Percentiles rank a stretch among this genome's conserved stretches.
Evolutionary conservation across 2,329 filamentous ascomycete species (phyloP).

Genomic region (Tolypocladium tropicale): DNA sequence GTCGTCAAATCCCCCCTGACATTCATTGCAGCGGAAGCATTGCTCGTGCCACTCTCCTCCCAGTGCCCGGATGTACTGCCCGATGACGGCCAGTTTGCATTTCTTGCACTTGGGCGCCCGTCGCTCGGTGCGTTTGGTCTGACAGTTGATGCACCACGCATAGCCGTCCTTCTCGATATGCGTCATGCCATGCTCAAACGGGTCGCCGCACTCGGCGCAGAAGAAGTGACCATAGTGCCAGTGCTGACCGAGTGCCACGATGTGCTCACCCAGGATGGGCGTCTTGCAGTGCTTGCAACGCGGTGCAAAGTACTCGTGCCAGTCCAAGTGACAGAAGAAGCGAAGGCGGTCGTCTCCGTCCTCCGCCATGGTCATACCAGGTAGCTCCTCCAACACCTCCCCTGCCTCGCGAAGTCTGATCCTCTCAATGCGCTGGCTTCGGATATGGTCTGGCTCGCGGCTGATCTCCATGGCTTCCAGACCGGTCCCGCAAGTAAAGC

Average conservation of each 20-base stretch:
- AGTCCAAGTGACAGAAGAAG: conserved; percentile 98
- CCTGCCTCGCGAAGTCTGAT: conserved; percentile 52
- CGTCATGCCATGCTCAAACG: conserved; percentile 63
- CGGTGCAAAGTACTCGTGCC: conserved; percentile 88
- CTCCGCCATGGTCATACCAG: conserved; percentile 53
- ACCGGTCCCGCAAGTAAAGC: conserved; percentile 74
- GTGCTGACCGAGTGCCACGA: conserved; percentile 86
- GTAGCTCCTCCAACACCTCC: conserved; percentile 50
- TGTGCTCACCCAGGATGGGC: conserved; percentile 89
- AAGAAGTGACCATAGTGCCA: conserved; percentile 99
- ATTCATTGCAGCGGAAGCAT: conserved; percentile 74
- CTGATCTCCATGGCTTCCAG: conserved; percentile 96
- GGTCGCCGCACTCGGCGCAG: conserved; percentile 96
- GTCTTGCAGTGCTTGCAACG: conserved; percentile 94
- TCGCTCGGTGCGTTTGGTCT: conserved; percentile 83
- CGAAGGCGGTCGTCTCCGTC: conserved; percentile 65
- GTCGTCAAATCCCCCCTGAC: conserved; percentile 50
- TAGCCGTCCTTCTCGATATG: conserved; percentile 93
- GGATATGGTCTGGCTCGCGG: conserved; percentile 69
- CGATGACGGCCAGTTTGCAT: conserved; percentile 76
- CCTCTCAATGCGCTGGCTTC: conserved; percentile 61
- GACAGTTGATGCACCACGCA: conserved; percentile 90
- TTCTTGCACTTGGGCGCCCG: conserved; percentile 80
- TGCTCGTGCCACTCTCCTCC: conserved; percentile 88
- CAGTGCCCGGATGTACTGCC: conserved; percentile 80